A percentile compares a stretch with the other conserved stretches of the same genome.
These are phyloP conservation scores for Batkoa obscura DNA, from an alignment of 371 early-diverging fungal species.

Conservation along the genomic window DNA sequence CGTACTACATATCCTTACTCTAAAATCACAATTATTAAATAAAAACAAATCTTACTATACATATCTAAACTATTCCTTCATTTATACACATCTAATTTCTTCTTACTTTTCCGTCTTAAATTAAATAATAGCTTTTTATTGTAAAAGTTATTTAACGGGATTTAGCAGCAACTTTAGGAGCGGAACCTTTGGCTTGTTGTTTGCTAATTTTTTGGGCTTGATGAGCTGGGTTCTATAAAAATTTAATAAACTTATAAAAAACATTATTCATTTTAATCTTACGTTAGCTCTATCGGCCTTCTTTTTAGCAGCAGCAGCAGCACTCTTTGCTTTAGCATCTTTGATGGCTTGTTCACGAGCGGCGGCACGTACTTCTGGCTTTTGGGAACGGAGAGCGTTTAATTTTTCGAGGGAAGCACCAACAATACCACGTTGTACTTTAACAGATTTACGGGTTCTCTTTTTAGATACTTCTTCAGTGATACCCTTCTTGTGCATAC, in stretches of 20 bases:
- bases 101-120: too few relatives aligned
- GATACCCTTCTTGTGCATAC: constrained; percentile 96
- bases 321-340: constrained; percentile 77
- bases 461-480: constrained; percentile 91
- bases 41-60: too few relatives aligned
- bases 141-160: constrained; percentile 67
- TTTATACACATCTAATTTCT: too few relatives aligned
- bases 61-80: too few relatives aligned
- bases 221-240: constrained; percentile 1
- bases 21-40: too few relatives aligned
- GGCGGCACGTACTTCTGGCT: constrained; percentile 84
- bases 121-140: too few relatives aligned
- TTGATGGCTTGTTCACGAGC: constrained; percentile 71
- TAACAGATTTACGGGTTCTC: constrained; percentile 83
- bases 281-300: constrained; percentile 45
- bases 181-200: constrained; percentile 72
- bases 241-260: not conserved
- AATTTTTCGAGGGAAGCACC: constrained; percentile 90
- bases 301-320: constrained; percentile 59
- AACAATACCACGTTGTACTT: constrained; percentile 89
- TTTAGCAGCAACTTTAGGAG: constrained; percentile 65
- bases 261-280: not conserved
- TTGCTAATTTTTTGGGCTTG: constrained; percentile 53
- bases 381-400: constrained; percentile 87
- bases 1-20: too few relatives aligned